Base-by-base conservation (phyloP, 108 stramenopile genomes). In the Ochromonas danica region DNA sequence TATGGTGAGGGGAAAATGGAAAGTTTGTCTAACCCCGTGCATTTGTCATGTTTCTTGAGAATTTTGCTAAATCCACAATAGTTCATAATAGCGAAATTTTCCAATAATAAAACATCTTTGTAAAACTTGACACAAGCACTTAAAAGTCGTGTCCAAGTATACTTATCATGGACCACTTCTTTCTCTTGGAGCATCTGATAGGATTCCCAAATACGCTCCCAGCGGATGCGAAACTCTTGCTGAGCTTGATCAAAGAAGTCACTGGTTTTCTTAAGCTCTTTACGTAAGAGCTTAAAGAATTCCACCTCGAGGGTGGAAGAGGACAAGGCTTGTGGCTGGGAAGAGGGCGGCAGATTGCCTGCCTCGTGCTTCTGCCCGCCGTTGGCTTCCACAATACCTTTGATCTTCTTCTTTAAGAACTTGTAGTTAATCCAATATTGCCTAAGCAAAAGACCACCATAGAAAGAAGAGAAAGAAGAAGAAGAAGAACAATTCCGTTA, bases 31-130 rank as follows among this genome's bases (percentile, higher is more conserved):
- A 89, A 95, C 62, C 94, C 93, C 0, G 96, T 95, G 42, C 90
- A 84, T 81, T 97, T 98, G 89, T 98, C 97, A 85, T 98, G 97
- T 87, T 98, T 98, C 89, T 98, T 98, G 62, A 98, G 86, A 63
- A 97, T 96, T 87, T 98, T 98, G 71, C 85, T 92, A 87, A 96
- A 95, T 36, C 84, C 86, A 33, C 94, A 95, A 83, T 96, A 98
- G 30, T 95, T 98, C 94, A 98, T 97, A 78, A 98, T 96, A 33
- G 97, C 96, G 79, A 89, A 98, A 40, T 95, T 96, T 81, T 98
- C 97, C 42, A 98, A 90, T 61, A 97, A 85, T 42, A 98, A 86
- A 42, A 98, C 85, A 82, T 97, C 95, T 79, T 92, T 95, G 84
- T 98, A 95, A 77, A 95, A 92, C 43, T 91, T 88, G 65, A 91